phyloP scores from a whole-genome alignment of 1,139 yeast genomes.

The Yamadazyma sp. region DNA sequence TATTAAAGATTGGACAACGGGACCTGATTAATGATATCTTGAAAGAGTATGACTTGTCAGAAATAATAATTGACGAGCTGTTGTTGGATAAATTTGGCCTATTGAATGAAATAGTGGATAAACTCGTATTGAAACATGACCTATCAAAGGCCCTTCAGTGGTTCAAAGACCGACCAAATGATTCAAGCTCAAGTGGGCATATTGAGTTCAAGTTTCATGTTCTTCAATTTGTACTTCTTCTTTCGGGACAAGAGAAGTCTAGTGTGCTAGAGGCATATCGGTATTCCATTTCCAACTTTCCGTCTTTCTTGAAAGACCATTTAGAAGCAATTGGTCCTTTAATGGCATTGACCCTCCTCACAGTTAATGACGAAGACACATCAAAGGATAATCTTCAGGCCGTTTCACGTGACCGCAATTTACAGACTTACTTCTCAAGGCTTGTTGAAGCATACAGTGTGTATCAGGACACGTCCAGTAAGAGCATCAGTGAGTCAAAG shows the following conservation, averaged over 20 bases:
- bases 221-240: conserved; percentile 51
- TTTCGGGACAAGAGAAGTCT: conserved; percentile 19
- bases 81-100: conserved; percentile 28
- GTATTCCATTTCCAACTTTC: conserved; percentile 56
- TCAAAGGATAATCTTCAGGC: background rate
- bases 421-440: conserved; percentile 22
- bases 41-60: conserved; percentile 11
- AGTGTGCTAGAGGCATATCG: conserved; percentile 46
- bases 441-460: conserved; percentile 24
- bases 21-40: conserved; percentile 35
- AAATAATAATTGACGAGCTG: conserved; percentile 23
- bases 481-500: conserved; percentile 22
- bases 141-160: conserved; percentile 34
- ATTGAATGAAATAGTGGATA: conserved; percentile 38
- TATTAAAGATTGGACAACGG: conserved; percentile 44
- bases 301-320: conserved; percentile 40
- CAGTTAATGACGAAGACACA: conserved; percentile 13
- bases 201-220: conserved; percentile 66
- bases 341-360: conserved; percentile 35
- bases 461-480: conserved; percentile 19
- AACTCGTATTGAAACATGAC: conserved; percentile 35
- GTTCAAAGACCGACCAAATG: conserved; percentile 25
- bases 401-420: conserved; percentile 14
- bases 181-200: background rate
- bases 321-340: conserved; percentile 52